These are phyloP conservation scores for Porphyra umbilicalis DNA, from an alignment of 31 red algal species.

Conservation along the genomic window DNA sequence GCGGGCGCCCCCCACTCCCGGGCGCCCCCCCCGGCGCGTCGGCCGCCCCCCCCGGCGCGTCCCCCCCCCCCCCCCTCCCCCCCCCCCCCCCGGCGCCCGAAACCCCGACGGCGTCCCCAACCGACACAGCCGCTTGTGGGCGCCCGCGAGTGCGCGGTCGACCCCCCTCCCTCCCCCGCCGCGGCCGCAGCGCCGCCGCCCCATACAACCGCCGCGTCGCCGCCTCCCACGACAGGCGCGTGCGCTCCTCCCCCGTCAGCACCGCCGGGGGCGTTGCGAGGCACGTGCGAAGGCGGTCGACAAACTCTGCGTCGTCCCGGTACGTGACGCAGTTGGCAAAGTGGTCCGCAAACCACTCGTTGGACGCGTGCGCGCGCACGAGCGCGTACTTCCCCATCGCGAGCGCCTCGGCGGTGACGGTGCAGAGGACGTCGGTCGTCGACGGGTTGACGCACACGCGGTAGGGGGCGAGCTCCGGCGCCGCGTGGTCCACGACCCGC, in stretches of 20 bases:
- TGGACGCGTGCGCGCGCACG: not conserved
- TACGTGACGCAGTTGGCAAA: conserved; percentile 8
- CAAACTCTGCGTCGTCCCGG: not conserved
- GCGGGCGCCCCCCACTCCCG: conserved; percentile 4
- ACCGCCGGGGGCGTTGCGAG: not conserved
- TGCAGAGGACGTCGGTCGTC: not conserved
- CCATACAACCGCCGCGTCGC: not conserved
- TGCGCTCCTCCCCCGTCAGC: not conserved
- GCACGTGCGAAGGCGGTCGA: not conserved
- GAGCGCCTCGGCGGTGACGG: conserved; percentile 12
- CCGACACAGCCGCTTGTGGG: not conserved
- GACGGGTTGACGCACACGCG: conserved; percentile 5
- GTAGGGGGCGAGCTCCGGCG: not conserved
- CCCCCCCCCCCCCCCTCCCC: not conserved
- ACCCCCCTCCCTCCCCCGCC: not conserved
- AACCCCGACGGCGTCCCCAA: not conserved
- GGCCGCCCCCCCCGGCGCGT: conserved; percentile 7
- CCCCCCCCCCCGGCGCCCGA: not conserved
- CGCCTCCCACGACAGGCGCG: conserved; percentile 8
- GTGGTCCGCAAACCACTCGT: conserved; percentile 4
- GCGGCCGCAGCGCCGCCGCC: not conserved
- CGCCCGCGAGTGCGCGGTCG: not conserved
- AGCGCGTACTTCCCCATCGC: conserved; percentile 13
- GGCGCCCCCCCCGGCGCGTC: conserved; percentile 42
- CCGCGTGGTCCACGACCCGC: conserved; percentile 1